Evolutionary conservation across 805 yeast species (phyloP).

Genomic region (Sugiyamaella lignohabitans): DNA sequence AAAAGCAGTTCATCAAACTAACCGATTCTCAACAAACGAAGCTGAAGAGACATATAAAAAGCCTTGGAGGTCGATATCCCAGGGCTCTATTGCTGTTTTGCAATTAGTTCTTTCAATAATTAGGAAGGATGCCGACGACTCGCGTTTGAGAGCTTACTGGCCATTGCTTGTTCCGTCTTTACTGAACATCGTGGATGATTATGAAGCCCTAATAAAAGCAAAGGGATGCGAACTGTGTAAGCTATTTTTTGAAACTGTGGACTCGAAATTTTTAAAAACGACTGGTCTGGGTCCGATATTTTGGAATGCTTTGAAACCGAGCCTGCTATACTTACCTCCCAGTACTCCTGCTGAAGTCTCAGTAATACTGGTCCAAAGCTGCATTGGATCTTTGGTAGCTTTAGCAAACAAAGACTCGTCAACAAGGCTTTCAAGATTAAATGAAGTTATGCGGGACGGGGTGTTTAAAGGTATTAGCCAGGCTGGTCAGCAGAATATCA

Average conservation of each 20-base stretch:
- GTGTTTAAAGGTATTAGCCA: slow-evolving; percentile 23
- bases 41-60: slow-evolving; percentile 3
- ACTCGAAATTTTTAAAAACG: slow-evolving; percentile 8
- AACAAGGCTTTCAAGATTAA: slow-evolving; percentile 26
- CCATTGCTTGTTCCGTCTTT: slow-evolving; percentile 28
- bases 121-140: background rate
- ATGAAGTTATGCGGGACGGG: slow-evolving; percentile 26
- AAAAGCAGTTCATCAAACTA: background rate
- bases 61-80: slow-evolving; percentile 11
- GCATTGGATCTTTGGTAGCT: slow-evolving; percentile 40
- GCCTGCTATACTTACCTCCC: slow-evolving; percentile 31
- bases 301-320: slow-evolving; percentile 25
- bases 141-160: slow-evolving; percentile 22
- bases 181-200: slow-evolving; percentile 27
- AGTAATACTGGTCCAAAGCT: slow-evolving; percentile 23
- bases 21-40: background rate
- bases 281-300: slow-evolving; percentile 29
- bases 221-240: slow-evolving; percentile 21
- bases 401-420: slow-evolving; percentile 26
- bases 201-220: slow-evolving; percentile 21
- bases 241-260: slow-evolving; percentile 11
- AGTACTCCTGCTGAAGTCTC: slow-evolving; percentile 19
- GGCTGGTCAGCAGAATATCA: slow-evolving; percentile 21
- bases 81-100: slow-evolving; percentile 2
- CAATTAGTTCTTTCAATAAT: background rate